phyloP scores from a whole-genome alignment of 345 rosid genomes.

The Aethionema arabicum region DNA sequence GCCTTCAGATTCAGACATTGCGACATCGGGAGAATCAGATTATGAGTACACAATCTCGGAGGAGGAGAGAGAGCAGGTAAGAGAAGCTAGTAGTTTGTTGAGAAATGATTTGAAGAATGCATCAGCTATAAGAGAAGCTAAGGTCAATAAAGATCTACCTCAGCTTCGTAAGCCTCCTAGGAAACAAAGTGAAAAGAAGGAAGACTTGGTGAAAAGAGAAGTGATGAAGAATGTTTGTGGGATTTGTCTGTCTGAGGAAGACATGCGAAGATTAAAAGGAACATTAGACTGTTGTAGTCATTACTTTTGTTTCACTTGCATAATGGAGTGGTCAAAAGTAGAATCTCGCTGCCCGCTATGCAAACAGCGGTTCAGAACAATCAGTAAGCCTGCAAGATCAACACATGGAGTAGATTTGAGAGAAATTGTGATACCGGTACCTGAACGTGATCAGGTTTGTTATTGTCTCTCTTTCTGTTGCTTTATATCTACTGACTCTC shows the following conservation, averaged over 20 bases:
- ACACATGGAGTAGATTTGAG: constrained; percentile 74
- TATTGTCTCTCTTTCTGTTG: constrained; percentile 14
- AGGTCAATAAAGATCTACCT: constrained; percentile 44
- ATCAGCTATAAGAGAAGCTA: constrained; percentile 44
- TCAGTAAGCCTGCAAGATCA: constrained; percentile 78
- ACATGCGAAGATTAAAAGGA: constrained; percentile 80
- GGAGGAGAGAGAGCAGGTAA: constrained; percentile 93
- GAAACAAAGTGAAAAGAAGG: constrained; percentile 77
- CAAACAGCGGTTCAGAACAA: constrained; percentile 86
- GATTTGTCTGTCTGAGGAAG: constrained; percentile 92
- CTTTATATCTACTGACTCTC: constrained; percentile 1
- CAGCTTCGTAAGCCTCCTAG: constrained; percentile 43
- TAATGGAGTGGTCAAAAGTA: constrained; percentile 96
- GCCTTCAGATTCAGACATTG: constrained; percentile 75
- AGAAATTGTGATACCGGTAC: constrained; percentile 65
- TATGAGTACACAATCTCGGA: constrained; percentile 81
- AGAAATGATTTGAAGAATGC: constrained; percentile 54
- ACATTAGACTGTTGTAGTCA: constrained; percentile 83
- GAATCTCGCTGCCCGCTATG: constrained; percentile 98
- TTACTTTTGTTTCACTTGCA: constrained; percentile 95
- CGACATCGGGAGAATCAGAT: constrained; percentile 62
- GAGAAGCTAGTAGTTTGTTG: constrained; percentile 58
- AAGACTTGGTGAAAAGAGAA: constrained; percentile 53
- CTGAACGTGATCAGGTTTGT: constrained; percentile 91
- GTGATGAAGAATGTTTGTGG: constrained; percentile 75